These are phyloP conservation scores for Pleurotus ostreatus DNA, from an alignment of 768 basidiomycete genomes.

Conservation along the genomic window DNA sequence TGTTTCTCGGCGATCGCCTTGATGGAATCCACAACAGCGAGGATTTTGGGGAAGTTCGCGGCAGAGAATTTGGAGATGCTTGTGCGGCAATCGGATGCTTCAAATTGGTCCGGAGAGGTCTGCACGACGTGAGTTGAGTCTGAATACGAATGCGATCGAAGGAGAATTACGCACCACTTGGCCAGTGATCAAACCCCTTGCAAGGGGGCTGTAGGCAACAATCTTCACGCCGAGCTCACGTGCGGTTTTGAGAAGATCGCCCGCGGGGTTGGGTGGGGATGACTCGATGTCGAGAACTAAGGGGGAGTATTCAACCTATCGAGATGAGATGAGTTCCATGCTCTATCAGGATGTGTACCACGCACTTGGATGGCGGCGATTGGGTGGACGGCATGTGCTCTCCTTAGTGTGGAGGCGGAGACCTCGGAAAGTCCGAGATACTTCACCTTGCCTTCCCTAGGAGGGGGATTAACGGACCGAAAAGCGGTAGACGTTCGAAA, in stretches of 20 bases:
- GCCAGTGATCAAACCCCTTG: conserved; percentile 48
- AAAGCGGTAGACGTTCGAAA: conserved; percentile 12
- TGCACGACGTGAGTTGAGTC: conserved; percentile 3
- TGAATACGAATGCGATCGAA: too few species aligned
- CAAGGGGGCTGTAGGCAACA: conserved; percentile 50
- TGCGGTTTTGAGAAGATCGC: conserved; percentile 36
- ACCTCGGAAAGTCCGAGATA: conserved; percentile 51
- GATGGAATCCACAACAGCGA: conserved; percentile 31
- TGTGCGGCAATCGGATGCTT: conserved; percentile 30
- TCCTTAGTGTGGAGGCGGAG: conserved; percentile 36
- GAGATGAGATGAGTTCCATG: conserved; percentile 39
- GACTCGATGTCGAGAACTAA: conserved; percentile 42
- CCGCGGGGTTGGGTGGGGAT: conserved; percentile 22
- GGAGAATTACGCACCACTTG: conserved; percentile 25
- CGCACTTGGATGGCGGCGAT: conserved; percentile 34
- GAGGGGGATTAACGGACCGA: conserved; percentile 9
- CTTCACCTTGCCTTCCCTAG: conserved; percentile 37
- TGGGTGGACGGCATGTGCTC: conserved; percentile 43
- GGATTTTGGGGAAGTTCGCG: conserved; percentile 40
- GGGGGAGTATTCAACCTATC: conserved; percentile 49
- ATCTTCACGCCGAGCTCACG: conserved; percentile 46
- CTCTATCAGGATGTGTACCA: too few species aligned
- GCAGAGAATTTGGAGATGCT: conserved; percentile 23
- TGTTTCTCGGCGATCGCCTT: conserved; percentile 23
- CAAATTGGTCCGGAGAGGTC: conserved; percentile 39